Conservation (phyloP, 2,329 filamentous ascomycete species). For the Nigrograna mackinnonii region DNA sequence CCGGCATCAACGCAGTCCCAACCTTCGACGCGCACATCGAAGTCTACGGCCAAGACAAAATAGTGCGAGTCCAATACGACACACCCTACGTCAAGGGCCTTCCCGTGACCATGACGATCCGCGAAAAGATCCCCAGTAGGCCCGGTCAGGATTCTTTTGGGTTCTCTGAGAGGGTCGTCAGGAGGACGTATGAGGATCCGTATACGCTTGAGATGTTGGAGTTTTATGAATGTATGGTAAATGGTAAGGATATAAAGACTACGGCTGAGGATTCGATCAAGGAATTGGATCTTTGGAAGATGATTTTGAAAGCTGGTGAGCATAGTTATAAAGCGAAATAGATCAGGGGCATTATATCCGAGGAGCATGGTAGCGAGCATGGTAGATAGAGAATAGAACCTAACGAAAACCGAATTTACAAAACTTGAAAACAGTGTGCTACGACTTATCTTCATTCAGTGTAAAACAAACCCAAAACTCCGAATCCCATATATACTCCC, state of each 20-base stretch:
- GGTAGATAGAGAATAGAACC: too few species aligned
- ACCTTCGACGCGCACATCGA: conserved; percentile 13
- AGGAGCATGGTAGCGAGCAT: too few species aligned
- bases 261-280: conserved; percentile 38
- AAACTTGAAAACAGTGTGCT: too few species aligned
- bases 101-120: conserved; percentile 25
- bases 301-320: conserved; percentile 4
- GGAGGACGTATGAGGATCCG: conserved; percentile 41
- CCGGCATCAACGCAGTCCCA: conserved; percentile 10
- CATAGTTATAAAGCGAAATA: too few species aligned
- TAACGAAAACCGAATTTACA: too few species aligned
- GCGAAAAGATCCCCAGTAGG: conserved; percentile 31
- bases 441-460: too few species aligned
- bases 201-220: conserved; percentile 40
- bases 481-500: too few species aligned
- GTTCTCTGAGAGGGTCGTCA: conserved; percentile 26
- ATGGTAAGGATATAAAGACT: conserved; percentile 35
- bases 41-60: conserved; percentile 9
- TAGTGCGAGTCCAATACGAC: conserved; percentile 9
- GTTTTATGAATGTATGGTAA: conserved; percentile 39
- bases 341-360: too few species aligned
- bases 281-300: conserved; percentile 32
- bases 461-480: too few species aligned
- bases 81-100: conserved; percentile 14
- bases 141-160: conserved; percentile 11